These are phyloP conservation scores for Penstemon newberryi DNA, from an alignment of 257 asterid genomes.

Conservation along the genomic window DNA sequence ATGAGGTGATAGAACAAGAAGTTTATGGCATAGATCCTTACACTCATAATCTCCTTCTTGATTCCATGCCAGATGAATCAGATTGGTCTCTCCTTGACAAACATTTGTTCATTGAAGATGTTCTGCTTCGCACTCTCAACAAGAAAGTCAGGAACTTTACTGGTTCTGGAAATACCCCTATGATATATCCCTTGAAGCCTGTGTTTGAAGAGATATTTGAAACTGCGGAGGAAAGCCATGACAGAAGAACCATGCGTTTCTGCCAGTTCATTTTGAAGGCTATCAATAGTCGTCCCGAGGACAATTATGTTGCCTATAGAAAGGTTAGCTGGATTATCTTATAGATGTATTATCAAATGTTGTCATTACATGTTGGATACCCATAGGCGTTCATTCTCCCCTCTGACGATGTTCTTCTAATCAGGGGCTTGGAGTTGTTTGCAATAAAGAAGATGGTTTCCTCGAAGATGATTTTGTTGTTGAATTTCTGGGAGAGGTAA, in stretches of 20 bases:
- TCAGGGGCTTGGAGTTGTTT: constrained; percentile 99
- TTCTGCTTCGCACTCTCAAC: constrained; percentile 79
- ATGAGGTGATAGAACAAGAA: constrained; percentile 97
- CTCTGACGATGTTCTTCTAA: constrained; percentile 28
- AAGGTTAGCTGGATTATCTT: constrained; percentile 52
- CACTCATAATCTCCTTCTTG: constrained; percentile 95
- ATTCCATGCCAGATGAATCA: constrained; percentile 94
- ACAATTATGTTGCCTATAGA: constrained; percentile 93
- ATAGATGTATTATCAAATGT: constrained; percentile 6
- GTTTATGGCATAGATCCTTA: constrained; percentile 98
- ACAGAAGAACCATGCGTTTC: constrained; percentile 57
- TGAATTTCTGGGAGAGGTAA: constrained; percentile 98
- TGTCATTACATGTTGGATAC: neutral
- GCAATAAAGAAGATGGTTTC: constrained; percentile 95
- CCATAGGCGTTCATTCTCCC: constrained; percentile 7
- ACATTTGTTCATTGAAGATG: constrained; percentile 89
- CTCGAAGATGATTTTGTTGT: constrained; percentile 92
- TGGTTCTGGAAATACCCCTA: constrained; percentile 87
- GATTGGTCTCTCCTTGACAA: constrained; percentile 86
- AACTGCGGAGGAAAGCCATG: constrained; percentile 60
- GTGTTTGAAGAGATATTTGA: constrained; percentile 73
- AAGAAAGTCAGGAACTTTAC: constrained; percentile 84
- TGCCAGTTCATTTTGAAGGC: constrained; percentile 79
- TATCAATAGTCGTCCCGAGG: constrained; percentile 82
- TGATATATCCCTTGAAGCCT: constrained; percentile 80